Base-by-base conservation (phyloP, 257 asterid genomes). In the Ophiorrhiza pumila region DNA sequence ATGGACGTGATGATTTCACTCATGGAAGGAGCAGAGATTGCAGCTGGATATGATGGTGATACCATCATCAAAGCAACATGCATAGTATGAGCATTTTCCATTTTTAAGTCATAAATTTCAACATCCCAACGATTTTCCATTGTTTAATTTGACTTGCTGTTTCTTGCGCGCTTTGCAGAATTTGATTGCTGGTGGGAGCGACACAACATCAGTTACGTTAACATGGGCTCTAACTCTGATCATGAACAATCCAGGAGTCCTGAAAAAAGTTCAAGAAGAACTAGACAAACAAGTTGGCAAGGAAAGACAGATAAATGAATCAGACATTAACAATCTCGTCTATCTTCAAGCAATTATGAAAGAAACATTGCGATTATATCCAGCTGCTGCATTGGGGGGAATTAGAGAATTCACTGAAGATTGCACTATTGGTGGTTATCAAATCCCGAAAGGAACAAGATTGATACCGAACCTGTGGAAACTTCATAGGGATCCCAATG, bases 291-390 rank as follows among this genome's bases (percentile, higher is more conserved):
- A 76, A 46, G 82, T 87, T 3, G 90, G 92, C 1, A 78, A 73
- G 53, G 68, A 83, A 0, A 78, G 85, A 78, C 83, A 87, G 90
- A 83, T 82, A 0, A 80, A 83, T 68, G 86, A 83, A 74, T 75
- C 81, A 7, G 92, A 87, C 65, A 68, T 87, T 55, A 80, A 75
- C 37, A 70, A 81, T 57, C 66, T 87, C 59, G 74, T 73, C 68
- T 87, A 83, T 66, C 82, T 87, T 13, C 83, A 87, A 7, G 91
- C 90, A 59, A 62, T 84, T 15, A 74, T 83, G 29, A 88, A 86
- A 64, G 94, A 88, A 74, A 52, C 84, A 7, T 56, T 77, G 27
- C 79, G 91, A 1, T 69, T 88, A 25, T 81, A 80, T 62, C 90
- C 91, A 15, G 87, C 63, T 87, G 74, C 47, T 45, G 74, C 49